These are phyloP conservation scores for Fragaria ananassa DNA, from an alignment of 306 rosid species.

Conservation along the genomic window DNA sequence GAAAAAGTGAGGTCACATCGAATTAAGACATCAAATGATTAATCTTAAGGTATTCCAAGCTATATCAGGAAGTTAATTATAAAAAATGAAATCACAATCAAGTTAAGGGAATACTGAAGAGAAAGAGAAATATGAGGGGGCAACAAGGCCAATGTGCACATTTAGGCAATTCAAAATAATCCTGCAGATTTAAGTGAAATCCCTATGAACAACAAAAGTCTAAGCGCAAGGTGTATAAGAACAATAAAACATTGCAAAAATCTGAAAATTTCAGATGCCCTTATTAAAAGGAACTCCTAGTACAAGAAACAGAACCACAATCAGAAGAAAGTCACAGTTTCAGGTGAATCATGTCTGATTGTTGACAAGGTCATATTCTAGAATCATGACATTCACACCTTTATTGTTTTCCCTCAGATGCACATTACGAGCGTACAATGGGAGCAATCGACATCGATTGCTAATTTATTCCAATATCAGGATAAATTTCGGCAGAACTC, in stretches of 20 bases:
- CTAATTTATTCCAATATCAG: not conserved
- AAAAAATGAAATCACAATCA: not conserved
- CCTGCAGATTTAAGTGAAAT: not conserved
- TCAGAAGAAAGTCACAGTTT: not conserved
- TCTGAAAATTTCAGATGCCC: not conserved
- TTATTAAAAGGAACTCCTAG: not conserved
- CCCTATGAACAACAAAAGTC: not conserved
- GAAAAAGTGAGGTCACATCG: constrained; percentile 30
- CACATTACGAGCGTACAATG: not conserved
- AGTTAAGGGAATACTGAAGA: not conserved
- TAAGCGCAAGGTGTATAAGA: not conserved
- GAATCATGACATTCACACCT: not conserved
- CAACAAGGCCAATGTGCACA: not conserved
- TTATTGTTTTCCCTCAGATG: not conserved
- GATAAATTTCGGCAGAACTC: not conserved
- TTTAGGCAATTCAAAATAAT: not conserved
- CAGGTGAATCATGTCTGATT: not conserved
- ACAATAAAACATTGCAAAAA: not conserved
- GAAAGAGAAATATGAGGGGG: not conserved
- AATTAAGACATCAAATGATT: constrained; percentile 17
- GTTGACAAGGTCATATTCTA: not conserved
- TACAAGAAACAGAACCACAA: not conserved
- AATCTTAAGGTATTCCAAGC: not conserved
- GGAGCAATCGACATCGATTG: not conserved
- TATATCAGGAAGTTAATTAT: not conserved